Evolutionary conservation across 768 basidiomycete species (phyloP).

Genomic region (Sutorius australiensis): DNA sequence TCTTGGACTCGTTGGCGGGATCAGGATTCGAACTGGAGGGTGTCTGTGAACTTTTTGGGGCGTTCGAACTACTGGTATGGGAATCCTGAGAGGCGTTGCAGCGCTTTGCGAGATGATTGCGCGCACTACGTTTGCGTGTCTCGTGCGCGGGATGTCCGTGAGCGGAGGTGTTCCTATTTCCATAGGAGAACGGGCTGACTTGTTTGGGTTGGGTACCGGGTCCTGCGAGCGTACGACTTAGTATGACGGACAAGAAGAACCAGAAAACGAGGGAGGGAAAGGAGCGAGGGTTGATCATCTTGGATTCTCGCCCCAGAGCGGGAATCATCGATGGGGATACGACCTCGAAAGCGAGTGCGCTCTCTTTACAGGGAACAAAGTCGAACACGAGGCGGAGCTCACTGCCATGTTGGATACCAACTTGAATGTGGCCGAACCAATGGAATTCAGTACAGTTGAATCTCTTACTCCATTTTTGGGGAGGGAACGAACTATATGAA

Average conservation of each 20-base stretch:
- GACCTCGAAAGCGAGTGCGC: background rate
- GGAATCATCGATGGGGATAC: background rate
- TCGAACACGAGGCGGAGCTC: too few species aligned
- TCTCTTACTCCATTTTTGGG: background rate
- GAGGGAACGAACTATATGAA: too few species aligned
- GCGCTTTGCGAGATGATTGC: slow-evolving; percentile 13
- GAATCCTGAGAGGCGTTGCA: slow-evolving; percentile 13
- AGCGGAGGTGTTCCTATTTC: background rate
- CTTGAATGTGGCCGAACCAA: background rate
- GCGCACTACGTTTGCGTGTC: slow-evolving; percentile 15
- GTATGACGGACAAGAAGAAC: slow-evolving; percentile 5
- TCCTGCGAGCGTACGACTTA: slow-evolving; percentile 4
- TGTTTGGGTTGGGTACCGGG: background rate
- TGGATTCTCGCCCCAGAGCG: background rate
- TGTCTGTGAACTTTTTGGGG: background rate
- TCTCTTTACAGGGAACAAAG: background rate
- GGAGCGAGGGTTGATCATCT: slow-evolving; percentile 10
- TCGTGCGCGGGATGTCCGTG: slow-evolving; percentile 5
- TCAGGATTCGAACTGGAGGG: background rate
- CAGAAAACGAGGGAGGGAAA: slow-evolving; percentile 9
- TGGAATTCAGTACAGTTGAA: slow-evolving; percentile 17
- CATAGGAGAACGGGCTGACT: background rate
- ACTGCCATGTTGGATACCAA: background rate
- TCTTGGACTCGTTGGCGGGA: slow-evolving; percentile 25
- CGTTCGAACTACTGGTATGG: background rate